Conservation (phyloP, 441 rosid genomes). For the Aquilaria agallochum region DNA sequence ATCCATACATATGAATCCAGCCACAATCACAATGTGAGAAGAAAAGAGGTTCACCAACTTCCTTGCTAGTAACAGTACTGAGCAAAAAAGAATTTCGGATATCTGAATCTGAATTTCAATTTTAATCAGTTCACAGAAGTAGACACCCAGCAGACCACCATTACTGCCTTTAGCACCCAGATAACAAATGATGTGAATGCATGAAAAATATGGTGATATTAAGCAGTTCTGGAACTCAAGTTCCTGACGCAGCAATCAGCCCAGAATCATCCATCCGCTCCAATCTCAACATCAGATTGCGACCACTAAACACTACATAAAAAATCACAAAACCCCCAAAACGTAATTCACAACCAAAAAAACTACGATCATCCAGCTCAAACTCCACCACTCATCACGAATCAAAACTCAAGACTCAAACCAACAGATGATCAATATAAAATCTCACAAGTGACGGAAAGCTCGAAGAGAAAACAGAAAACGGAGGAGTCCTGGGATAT, state of each 20-base stretch:
- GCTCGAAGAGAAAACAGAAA: neutral
- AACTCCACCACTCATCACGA: slow-evolving; percentile 5
- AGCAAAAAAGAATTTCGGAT: too few relatives aligned
- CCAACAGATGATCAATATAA: neutral
- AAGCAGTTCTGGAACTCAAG: too few relatives aligned
- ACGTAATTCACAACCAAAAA: neutral
- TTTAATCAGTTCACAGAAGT: too few relatives aligned
- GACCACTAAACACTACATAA: neutral
- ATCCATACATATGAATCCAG: too few relatives aligned
- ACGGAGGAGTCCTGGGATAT: neutral
- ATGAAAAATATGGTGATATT: too few relatives aligned
- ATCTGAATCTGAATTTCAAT: too few relatives aligned
- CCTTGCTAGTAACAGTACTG: too few relatives aligned
- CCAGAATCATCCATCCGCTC: neutral
- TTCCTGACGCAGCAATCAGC: neutral
- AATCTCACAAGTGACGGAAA: neutral
- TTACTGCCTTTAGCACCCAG: too few relatives aligned
- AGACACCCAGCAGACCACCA: too few relatives aligned
- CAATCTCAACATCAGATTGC: neutral
- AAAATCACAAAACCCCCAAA: neutral
- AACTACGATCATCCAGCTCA: neutral
- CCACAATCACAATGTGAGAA: too few relatives aligned
- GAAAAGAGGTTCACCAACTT: too few relatives aligned
- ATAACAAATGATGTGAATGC: too few relatives aligned
- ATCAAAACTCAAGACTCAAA: neutral